phyloP scores from a whole-genome alignment of 176 grass and related monocot genomes.

The Eragrostis curvula region DNA sequence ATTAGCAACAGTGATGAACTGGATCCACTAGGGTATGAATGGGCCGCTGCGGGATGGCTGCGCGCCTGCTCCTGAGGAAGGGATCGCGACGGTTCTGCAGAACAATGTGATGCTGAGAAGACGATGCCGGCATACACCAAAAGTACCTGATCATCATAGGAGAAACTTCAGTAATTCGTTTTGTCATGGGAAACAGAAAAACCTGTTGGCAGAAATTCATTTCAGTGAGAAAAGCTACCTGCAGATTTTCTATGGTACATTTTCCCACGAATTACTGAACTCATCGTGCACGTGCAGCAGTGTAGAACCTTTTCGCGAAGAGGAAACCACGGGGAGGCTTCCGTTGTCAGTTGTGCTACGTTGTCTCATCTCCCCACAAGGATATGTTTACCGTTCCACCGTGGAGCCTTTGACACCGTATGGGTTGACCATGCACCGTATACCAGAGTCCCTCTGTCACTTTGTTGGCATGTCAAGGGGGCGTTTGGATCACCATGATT shows the following conservation, averaged over 20 bases:
- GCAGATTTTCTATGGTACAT: not conserved
- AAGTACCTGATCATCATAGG: not conserved
- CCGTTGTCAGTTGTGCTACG: not conserved
- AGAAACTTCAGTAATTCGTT: not conserved
- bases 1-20: not conserved
- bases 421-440: not conserved
- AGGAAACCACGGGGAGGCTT: constrained; percentile 31
- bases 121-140: too few species aligned
- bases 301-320: not conserved
- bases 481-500: too few species aligned
- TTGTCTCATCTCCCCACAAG: not conserved
- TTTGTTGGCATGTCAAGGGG: too few species aligned
- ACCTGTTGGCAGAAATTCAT: not conserved
- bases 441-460: too few species aligned
- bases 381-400: not conserved
- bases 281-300: not conserved
- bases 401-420: constrained; percentile 2
- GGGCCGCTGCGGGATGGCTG: not conserved
- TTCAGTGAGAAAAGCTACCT: not conserved
- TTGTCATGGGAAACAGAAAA: not conserved
- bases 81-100: not conserved
- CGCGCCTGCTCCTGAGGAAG: not conserved
- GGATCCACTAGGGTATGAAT: constrained; percentile 4
- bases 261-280: not conserved
- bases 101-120: too few species aligned